Conservation (phyloP, 2,329 filamentous ascomycete genomes). For the Fusarium newnesense region DNA sequence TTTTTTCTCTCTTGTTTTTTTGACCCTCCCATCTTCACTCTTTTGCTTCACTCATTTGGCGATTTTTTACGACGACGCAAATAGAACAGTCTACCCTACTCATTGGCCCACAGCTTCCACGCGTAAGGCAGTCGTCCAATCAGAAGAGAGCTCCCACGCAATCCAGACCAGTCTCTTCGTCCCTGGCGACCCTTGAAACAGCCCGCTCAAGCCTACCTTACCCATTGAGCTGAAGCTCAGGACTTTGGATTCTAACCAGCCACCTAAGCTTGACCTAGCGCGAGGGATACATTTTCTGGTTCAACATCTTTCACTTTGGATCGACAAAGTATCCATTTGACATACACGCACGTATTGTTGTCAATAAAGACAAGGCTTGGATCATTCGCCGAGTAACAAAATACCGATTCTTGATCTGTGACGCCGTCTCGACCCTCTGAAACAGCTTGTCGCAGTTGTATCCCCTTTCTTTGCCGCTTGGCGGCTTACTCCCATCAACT, state of each 20-base stretch:
- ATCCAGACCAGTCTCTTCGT: slow-evolving; percentile 30
- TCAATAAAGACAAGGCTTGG: background rate
- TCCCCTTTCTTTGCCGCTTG: slow-evolving; percentile 38
- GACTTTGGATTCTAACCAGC: slow-evolving; percentile 28
- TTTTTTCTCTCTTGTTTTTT: slow-evolving; percentile 13
- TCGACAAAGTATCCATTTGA: background rate
- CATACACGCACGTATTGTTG: background rate
- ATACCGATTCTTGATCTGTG: slow-evolving; percentile 8
- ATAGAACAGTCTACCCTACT: slow-evolving; percentile 3
- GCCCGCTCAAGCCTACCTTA: background rate
- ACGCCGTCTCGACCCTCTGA: slow-evolving; percentile 18
- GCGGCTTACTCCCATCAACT: slow-evolving; percentile 24
- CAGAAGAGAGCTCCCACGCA: slow-evolving; percentile 35
- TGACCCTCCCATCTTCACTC: background rate
- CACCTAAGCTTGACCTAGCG: slow-evolving; percentile 20
- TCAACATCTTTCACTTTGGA: slow-evolving; percentile 3
- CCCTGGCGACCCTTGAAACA: slow-evolving; percentile 32
- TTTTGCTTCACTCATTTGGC: slow-evolving; percentile 1
- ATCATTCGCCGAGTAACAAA: background rate
- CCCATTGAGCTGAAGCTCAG: slow-evolving; percentile 18
- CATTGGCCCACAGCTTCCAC: slow-evolving; percentile 30
- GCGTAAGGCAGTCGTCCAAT: slow-evolving; percentile 35
- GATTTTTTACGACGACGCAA: slow-evolving; percentile 1
- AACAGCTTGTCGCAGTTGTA: slow-evolving; percentile 22
- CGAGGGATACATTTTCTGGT: slow-evolving; percentile 13